A percentile compares a stretch with the other conserved stretches of the same genome.
Conservation (phyloP, 345 rosid species). For the Euphorbia lathyris region DNA sequence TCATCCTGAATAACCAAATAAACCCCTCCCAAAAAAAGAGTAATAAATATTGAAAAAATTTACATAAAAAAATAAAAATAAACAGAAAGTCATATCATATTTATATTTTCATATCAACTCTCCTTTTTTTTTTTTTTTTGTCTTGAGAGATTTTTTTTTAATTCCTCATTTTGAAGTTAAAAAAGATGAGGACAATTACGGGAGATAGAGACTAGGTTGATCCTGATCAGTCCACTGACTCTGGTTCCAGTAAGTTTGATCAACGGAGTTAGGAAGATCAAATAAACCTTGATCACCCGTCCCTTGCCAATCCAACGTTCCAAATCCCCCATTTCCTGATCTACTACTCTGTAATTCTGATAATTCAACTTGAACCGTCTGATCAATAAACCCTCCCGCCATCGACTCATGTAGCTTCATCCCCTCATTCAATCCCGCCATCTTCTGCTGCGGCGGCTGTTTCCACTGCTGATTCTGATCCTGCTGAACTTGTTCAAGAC, state of each 20-base stretch:
- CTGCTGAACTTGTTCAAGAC: conserved; percentile 17
- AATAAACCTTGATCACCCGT: conserved; percentile 56
- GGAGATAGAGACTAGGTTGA: conserved; percentile 63
- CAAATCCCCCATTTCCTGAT: conserved; percentile 44
- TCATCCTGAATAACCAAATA: conserved; percentile 16
- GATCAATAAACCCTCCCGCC: conserved; percentile 45
- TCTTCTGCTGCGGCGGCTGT: conserved; percentile 24
- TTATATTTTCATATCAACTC: conserved; percentile 16
- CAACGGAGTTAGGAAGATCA: conserved; percentile 64
- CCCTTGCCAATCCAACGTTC: conserved; percentile 77
- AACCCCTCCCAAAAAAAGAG: conserved; percentile 3
- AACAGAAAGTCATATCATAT: conserved; percentile 27
- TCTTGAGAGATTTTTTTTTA: background rate
- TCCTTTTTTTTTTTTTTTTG: conserved; percentile 11
- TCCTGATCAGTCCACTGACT: conserved; percentile 73
- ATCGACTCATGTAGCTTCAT: conserved; percentile 32
- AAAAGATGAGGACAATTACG: conserved; percentile 38
- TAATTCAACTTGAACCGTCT: conserved; percentile 41
- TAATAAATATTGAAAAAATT: conserved; percentile 21
- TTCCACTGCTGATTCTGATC: conserved; percentile 31
- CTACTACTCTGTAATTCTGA: conserved; percentile 25
- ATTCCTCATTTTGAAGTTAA: background rate
- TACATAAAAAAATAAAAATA: conserved; percentile 35
- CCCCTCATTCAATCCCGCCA: conserved; percentile 20
- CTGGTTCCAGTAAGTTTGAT: conserved; percentile 85